A percentile compares a stretch with the other conserved stretches of the same genome.
phyloP scores from a whole-genome alignment of 176 grass and related monocot species.

The Carex cristatella region DNA sequence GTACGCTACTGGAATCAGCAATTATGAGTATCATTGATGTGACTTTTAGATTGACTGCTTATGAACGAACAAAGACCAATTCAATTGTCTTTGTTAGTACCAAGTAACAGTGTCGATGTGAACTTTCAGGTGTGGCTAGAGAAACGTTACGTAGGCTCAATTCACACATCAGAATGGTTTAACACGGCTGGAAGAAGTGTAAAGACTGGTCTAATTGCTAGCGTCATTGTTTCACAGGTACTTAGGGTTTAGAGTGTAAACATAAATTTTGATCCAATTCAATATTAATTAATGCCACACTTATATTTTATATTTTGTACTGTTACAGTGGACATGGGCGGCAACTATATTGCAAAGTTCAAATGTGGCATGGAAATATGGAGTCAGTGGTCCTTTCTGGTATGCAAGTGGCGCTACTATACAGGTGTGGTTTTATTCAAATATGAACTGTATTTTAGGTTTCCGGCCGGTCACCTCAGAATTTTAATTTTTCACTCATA shows the following conservation, averaged over 20 bases:
- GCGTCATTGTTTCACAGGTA: constrained; percentile 75
- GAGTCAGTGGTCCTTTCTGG: constrained; percentile 72
- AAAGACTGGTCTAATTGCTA: constrained; percentile 76
- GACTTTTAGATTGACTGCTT: background rate
- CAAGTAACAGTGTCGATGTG: background rate
- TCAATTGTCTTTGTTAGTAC: background rate
- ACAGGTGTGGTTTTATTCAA: constrained; percentile 21
- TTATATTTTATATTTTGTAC: background rate
- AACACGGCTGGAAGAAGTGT: constrained; percentile 71
- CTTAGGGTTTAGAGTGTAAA: background rate
- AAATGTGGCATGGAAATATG: constrained; percentile 70
- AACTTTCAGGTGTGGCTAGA: constrained; percentile 57
- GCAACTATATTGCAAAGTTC: constrained; percentile 71
- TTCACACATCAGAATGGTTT: constrained; percentile 73
- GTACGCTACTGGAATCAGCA: background rate
- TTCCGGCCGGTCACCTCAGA: background rate
- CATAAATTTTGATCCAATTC: background rate
- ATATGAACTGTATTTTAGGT: background rate
- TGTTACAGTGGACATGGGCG: constrained; percentile 57
- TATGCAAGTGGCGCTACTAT: constrained; percentile 60
- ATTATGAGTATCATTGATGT: background rate
- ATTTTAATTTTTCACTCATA: background rate
- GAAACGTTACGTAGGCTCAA: constrained; percentile 55
- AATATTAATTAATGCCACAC: background rate
- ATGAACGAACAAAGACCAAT: background rate